These are phyloP conservation scores for Diaporthe destruens DNA, from an alignment of 2,329 filamentous ascomycete genomes.

Conservation along the genomic window DNA sequence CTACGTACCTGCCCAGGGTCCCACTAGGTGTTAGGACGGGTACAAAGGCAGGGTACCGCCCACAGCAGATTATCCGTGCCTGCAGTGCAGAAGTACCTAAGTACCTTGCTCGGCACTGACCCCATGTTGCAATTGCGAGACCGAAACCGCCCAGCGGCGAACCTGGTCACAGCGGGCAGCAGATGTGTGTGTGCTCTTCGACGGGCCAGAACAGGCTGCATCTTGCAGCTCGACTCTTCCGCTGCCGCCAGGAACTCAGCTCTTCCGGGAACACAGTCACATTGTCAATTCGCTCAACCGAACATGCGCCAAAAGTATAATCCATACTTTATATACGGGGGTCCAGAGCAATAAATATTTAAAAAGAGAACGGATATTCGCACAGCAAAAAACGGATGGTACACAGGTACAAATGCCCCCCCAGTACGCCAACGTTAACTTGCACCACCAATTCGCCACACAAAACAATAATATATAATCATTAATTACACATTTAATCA, in stretches of 20 bases:
- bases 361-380: no score
- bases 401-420: no score
- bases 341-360: no score
- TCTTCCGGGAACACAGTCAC: no score
- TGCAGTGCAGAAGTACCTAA: no score
- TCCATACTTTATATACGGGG: no score
- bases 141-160: neutral
- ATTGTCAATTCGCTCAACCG: conserved; percentile 11
- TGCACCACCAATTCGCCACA: no score
- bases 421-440: no score
- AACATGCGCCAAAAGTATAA: neutral
- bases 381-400: no score
- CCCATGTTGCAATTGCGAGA: conserved; percentile 23
- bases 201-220: neutral
- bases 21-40: neutral
- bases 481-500: no score
- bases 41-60: neutral
- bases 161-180: conserved; percentile 19
- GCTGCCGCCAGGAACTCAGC: no score
- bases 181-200: neutral
- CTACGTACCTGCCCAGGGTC: neutral
- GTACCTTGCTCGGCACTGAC: conserved; percentile 6
- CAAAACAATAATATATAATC: no score
- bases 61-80: neutral
- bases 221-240: neutral